These are phyloP conservation scores for Aspergillus flavus DNA, from an alignment of 2,329 filamentous ascomycete genomes.

Conservation along the genomic window DNA sequence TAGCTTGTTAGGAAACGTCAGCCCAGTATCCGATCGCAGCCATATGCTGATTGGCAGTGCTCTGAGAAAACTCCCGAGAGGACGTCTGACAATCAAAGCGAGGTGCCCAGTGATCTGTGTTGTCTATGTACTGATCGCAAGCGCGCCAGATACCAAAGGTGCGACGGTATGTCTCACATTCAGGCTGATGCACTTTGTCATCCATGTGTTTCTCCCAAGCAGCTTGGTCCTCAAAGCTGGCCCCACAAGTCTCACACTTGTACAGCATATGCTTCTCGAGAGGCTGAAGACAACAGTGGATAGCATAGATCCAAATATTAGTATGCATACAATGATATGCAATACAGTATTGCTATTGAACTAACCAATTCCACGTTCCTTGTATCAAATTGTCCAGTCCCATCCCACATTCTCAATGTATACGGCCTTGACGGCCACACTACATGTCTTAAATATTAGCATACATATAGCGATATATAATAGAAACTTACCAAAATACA, in stretches of 20 bases:
- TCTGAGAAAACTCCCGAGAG: constrained; percentile 25
- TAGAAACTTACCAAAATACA: no score
- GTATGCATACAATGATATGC: no score
- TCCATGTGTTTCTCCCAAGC: constrained; percentile 25
- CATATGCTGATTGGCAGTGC: constrained; percentile 36
- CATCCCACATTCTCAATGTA: no score
- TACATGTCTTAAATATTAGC: no score
- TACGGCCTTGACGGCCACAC: no score
- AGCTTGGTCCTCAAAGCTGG: constrained; percentile 11
- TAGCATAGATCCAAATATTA: no score
- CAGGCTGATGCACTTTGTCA: constrained; percentile 25
- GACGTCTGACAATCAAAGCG: constrained; percentile 35
- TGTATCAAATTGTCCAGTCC: no score
- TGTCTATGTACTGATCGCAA: constrained; percentile 27
- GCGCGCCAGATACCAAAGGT: constrained; percentile 15
- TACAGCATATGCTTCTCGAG: neutral
- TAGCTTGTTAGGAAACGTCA: constrained; percentile 18
- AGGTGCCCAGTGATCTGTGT: constrained; percentile 21
- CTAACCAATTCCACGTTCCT: no score
- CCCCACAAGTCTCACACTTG: constrained; percentile 20
- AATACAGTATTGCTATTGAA: no score
- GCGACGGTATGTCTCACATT: constrained; percentile 28
- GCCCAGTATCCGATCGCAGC: constrained; percentile 29
- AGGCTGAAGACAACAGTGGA: no score
- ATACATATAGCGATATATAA: no score